These are phyloP conservation scores for Corymbia citriodora DNA, from an alignment of 441 rosid species.

Conservation along the genomic window DNA sequence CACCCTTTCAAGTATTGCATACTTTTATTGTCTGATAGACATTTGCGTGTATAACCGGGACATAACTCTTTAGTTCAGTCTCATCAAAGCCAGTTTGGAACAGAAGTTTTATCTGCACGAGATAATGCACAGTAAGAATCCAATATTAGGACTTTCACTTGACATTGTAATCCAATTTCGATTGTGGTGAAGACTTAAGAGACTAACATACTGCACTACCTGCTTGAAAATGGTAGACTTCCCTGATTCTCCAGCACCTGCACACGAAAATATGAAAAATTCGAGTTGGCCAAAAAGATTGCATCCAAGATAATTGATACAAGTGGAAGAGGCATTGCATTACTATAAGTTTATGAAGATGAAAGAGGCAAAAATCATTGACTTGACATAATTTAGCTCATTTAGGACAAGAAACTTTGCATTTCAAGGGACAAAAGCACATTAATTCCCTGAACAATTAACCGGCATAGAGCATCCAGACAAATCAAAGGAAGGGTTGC, in stretches of 20 bases:
- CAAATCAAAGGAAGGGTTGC: background rate
- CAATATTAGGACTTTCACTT: background rate
- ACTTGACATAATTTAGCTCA: background rate
- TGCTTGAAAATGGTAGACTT: constrained; percentile 99
- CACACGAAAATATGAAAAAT: constrained; percentile 8
- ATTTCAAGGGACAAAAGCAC: background rate
- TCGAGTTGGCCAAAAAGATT: background rate
- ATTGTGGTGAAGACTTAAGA: background rate
- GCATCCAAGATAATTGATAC: background rate
- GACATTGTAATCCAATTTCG: background rate
- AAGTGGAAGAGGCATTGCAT: background rate
- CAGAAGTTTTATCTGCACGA: constrained; percentile 77
- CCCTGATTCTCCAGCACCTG: constrained; percentile 98
- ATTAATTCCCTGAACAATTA: background rate
- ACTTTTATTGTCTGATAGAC: constrained; percentile 98
- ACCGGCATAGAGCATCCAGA: background rate
- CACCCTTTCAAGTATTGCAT: constrained; percentile 73
- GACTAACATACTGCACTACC: constrained; percentile 31
- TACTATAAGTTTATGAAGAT: background rate
- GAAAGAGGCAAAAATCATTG: background rate
- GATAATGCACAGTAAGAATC: constrained; percentile 3
- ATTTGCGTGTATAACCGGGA: constrained; percentile 94
- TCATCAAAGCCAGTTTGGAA: constrained; percentile 98
- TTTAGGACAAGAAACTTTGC: background rate
- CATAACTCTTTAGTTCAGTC: constrained; percentile 78